Percentiles rank a stretch among this genome's conserved stretches.
Evolutionary conservation across 1,139 yeast genomes (phyloP).

Genomic region (Blastobotrys niveus): DNA sequence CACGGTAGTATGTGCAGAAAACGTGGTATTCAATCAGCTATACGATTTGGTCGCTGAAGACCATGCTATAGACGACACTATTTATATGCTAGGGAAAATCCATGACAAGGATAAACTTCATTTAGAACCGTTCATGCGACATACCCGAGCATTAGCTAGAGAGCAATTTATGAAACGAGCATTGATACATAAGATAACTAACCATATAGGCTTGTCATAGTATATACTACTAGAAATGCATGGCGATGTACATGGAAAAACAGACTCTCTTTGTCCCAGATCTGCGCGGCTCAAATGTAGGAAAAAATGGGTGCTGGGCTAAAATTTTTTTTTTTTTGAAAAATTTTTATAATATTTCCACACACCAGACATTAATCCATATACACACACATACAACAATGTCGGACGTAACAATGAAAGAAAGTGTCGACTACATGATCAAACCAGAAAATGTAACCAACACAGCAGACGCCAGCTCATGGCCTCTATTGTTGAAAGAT

Average conservation of each 20-base stretch:
- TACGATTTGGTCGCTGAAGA: constrained; percentile 63
- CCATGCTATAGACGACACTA: constrained; percentile 62
- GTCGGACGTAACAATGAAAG: constrained; percentile 30
- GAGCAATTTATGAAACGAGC: constrained; percentile 55
- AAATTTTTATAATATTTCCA: constrained; percentile 2
- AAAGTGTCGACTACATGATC: constrained; percentile 46
- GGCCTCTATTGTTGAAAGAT: constrained; percentile 93
- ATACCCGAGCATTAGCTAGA: constrained; percentile 61
- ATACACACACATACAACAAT: constrained; percentile 11
- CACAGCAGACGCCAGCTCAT: constrained; percentile 78
- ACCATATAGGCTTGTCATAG: background rate
- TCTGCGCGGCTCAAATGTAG: constrained; percentile 1
- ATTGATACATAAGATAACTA: constrained; percentile 26
- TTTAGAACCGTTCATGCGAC: constrained; percentile 51
- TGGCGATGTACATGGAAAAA: background rate
- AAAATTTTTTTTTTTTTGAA: background rate
- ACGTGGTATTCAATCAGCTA: constrained; percentile 48
- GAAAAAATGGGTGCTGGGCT: background rate
- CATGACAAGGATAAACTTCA: constrained; percentile 44
- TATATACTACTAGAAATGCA: constrained; percentile 4
- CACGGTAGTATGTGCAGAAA: constrained; percentile 42
- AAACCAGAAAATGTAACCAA: constrained; percentile 85
- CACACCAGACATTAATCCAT: background rate
- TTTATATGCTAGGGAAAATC: constrained; percentile 54
- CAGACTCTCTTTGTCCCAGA: too few species aligned